Evolutionary conservation across 176 grass and related monocot genomes (phyloP), one percentile per base, ranked within the genome.

Genomic region (Chrysopogon serrulatus): DNA sequence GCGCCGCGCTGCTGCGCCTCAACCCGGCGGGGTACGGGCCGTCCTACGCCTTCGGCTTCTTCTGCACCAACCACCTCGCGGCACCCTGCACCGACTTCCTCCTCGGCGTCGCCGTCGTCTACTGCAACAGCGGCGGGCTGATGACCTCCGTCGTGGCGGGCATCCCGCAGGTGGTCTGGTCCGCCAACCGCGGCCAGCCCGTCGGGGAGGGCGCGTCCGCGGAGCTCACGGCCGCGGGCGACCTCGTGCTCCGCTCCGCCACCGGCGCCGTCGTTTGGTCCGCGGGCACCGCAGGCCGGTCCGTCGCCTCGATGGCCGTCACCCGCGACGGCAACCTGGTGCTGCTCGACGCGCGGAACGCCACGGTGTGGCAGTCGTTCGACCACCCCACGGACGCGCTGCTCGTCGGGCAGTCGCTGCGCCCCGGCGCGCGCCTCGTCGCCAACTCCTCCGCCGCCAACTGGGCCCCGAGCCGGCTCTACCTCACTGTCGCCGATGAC

Each of bases 21-120:
- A 90, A 90, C 83, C 78, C 88, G 4, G 78, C 71, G 6, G 43
- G 83, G 19, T 54, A 28, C 33, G 88, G 87, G 1, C 87, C 87
- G 2, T 89, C 87, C 19, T 89, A 71, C 71, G 87, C 87, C 14
- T 85, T 82, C 53, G 88, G 88, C 44, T 90, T 90, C 79, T 87
- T 87, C 84, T 90, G 84, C 89, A 85, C 76, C 76, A 61, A 75
- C 77, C 82, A 21, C 5, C 14, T 5, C 30, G 4, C 27, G 19
- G 4, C 74, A 8, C 51, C 83, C 0, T 90, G 88, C 83, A 0
- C 41, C 41, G 60, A 71, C 36, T 90, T 90, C 84, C 79, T 90
- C 65, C 79, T 90, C 45, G 83, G 41, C 43, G 33, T 90, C 8
- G 73, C 83, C 1, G 73, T 86, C 83, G 88, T 90, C 4, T 81